phyloP scores from a whole-genome alignment of 495 filamentous ascomycete species.

The Podospora didyma region DNA sequence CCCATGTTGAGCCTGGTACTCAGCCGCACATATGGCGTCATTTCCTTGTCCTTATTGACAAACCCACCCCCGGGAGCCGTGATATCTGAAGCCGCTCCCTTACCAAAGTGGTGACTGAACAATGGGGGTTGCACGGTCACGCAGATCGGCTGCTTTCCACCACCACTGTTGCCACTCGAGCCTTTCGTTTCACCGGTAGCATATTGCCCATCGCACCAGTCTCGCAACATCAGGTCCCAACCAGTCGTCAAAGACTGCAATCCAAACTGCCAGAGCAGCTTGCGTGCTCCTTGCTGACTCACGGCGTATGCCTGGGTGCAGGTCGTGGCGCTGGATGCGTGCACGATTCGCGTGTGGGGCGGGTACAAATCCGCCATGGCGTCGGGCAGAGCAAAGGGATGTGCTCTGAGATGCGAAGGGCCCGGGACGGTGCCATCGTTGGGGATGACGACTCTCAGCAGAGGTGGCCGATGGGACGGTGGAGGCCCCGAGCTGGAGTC shows the following conservation, averaged over 20 bases:
- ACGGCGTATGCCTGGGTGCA: conserved; percentile 49
- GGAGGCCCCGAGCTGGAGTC: not conserved
- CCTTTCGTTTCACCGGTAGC: not conserved
- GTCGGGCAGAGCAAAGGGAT: conserved; percentile 43
- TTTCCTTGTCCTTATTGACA: conserved; percentile 34
- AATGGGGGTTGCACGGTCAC: conserved; percentile 46
- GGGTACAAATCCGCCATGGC: conserved; percentile 32
- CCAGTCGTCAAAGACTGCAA: conserved; percentile 31
- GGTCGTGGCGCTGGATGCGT: conserved; percentile 33
- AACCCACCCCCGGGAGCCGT: conserved; percentile 42
- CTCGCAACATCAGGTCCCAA: conserved; percentile 44
- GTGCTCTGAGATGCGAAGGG: conserved; percentile 36
- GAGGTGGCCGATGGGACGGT: conserved; percentile 9
- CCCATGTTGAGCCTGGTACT: conserved; percentile 43
- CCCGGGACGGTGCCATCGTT: conserved; percentile 38
- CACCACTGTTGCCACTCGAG: not conserved
- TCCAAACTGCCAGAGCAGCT: conserved; percentile 37
- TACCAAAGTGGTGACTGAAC: conserved; percentile 41
- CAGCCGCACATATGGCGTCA: conserved; percentile 42
- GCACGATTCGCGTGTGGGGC: conserved; percentile 41
- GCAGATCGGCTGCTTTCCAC: conserved; percentile 25
- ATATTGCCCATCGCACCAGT: conserved; percentile 40
- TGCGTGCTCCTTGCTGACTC: conserved; percentile 39
- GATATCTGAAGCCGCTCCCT: conserved; percentile 39
- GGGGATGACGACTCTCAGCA: conserved; percentile 28